Base-by-base conservation (phyloP, 1,284 basidiomycete genomes). In the Tylopilus orsonianus region DNA sequence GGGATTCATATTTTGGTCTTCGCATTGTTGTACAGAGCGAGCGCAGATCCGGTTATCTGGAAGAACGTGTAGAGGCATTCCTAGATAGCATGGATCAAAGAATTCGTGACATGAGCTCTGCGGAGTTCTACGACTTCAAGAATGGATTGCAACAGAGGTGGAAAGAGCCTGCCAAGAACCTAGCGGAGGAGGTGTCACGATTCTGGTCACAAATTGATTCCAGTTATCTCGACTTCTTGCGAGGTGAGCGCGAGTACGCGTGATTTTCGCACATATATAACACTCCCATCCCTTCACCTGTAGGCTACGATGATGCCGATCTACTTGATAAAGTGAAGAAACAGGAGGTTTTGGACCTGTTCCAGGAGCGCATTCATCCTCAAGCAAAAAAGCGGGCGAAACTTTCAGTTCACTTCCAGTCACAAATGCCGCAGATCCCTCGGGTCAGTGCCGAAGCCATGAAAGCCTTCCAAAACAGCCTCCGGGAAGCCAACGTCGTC, bases 21-120 rank as follows among this genome's bases (percentile, higher is more conserved):
- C 81, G 91, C n/a, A 80, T 99, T 45, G 74, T 95, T 8, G 81
- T 99, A 24, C 97, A 99, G 72, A 93, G 89, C 57, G 95, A 98
- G 72, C 85, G 86, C 46, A 75, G 77, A 22, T 84, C 95, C 5
- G 76, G 74, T n/a, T 94, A 90, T 67, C 76, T 99, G 42, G 97
- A 99, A 71, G 74, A 79, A 44, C 83, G 96, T 8, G 86, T 98
- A 34, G 93, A 98, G 50, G 80, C 81, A 2, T 98, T 97, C 77
- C 72, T 97, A 48, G 79, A 83, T 44, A 71, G 75, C 50, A 87
- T 93, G 79, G 80, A 79, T 60, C 63, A 65, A 26, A 75, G 71
- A 41, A 64, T 93, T 39, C 74, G 75, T 55, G 72, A 73, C 8
- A 84, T 92, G 81, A 64, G 61, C 8, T 71, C 77, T 5, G 78